phyloP scores from a whole-genome alignment of 1,139 yeast genomes.

The Suhomyces wounanorum region DNA sequence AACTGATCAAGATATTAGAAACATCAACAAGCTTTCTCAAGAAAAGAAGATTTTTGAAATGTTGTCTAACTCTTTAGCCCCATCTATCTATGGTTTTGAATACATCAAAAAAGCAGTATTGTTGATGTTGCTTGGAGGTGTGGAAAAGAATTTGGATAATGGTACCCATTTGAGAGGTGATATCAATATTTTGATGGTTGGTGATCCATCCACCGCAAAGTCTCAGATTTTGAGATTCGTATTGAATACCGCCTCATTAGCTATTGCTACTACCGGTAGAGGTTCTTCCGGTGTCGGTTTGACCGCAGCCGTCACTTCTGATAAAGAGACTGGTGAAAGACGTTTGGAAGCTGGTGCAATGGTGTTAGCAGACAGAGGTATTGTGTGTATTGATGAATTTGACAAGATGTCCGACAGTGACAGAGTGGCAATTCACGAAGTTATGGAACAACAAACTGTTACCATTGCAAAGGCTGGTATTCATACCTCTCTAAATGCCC shows the following conservation, averaged over 20 bases:
- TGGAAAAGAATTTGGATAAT: slow-evolving; percentile 89
- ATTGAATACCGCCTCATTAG: slow-evolving; percentile 88
- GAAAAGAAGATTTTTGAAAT: slow-evolving; percentile 71
- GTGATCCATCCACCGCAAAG: slow-evolving; percentile 98
- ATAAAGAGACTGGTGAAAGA: slow-evolving; percentile 95
- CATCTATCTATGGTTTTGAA: slow-evolving; percentile 93
- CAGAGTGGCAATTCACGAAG: slow-evolving; percentile 98
- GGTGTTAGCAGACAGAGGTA: slow-evolving; percentile 97
- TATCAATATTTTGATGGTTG: slow-evolving; percentile 92
- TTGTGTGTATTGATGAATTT: slow-evolving; percentile 97
- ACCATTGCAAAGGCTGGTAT: slow-evolving; percentile 99
- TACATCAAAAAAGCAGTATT: slow-evolving; percentile 89
- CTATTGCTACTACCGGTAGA: slow-evolving; percentile 98
- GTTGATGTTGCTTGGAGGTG: slow-evolving; percentile 90
- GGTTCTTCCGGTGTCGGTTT: slow-evolving; percentile 99
- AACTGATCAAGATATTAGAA: slow-evolving; percentile 82
- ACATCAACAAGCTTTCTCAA: slow-evolving; percentile 75
- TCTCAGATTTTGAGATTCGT: slow-evolving; percentile 95
- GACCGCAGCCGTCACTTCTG: slow-evolving; percentile 97
- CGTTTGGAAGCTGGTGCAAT: slow-evolving; percentile 98
- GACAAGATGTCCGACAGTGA: slow-evolving; percentile 97
- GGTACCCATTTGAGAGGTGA: slow-evolving; percentile 99
- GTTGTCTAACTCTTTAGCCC: slow-evolving; percentile 86
- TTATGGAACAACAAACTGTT: slow-evolving; percentile 99
- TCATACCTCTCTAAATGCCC: slow-evolving; percentile 92